A percentile compares a stretch with the other conserved stretches of the same genome.
Conservation (phyloP, 208 protist species). For the Polymyxa betae region DNA sequence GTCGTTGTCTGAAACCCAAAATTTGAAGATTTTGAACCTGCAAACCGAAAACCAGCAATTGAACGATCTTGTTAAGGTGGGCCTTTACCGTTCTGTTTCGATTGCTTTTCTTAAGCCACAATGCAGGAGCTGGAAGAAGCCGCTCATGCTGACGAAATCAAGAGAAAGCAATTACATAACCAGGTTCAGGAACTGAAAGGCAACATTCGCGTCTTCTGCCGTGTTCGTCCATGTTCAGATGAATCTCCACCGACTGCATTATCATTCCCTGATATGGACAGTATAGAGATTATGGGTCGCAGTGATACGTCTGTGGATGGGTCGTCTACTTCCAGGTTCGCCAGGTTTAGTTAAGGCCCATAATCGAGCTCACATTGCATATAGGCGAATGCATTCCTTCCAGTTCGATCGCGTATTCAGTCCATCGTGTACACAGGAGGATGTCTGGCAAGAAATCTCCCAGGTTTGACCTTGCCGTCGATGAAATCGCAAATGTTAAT, state of each 20-base stretch:
- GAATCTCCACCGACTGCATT: neutral
- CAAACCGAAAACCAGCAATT: neutral
- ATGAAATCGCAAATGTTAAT: neutral
- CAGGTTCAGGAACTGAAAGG: slow-evolving; percentile 67
- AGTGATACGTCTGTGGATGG: slow-evolving; percentile 24
- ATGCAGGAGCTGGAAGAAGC: neutral
- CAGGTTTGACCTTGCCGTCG: neutral
- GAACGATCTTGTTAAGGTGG: neutral
- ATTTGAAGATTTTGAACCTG: neutral
- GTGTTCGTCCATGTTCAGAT: slow-evolving; percentile 60
- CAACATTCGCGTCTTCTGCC: slow-evolving; percentile 70
- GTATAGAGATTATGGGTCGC: slow-evolving; percentile 39
- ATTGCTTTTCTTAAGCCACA: neutral
- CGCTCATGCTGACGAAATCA: neutral
- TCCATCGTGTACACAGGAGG: slow-evolving; percentile 21
- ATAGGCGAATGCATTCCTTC: neutral
- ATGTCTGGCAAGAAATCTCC: slow-evolving; percentile 52
- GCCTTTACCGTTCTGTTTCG: neutral
- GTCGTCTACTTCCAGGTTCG: neutral
- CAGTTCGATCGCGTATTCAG: slow-evolving; percentile 52
- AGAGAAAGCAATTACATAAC: slow-evolving; percentile 62
- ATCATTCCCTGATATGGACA: slow-evolving; percentile 22
- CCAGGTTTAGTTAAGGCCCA: neutral
- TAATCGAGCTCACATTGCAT: neutral
- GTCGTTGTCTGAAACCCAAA: neutral